phyloP scores from a whole-genome alignment of 352 stramenopile genomes.

The Phytophthora vignae region DNA sequence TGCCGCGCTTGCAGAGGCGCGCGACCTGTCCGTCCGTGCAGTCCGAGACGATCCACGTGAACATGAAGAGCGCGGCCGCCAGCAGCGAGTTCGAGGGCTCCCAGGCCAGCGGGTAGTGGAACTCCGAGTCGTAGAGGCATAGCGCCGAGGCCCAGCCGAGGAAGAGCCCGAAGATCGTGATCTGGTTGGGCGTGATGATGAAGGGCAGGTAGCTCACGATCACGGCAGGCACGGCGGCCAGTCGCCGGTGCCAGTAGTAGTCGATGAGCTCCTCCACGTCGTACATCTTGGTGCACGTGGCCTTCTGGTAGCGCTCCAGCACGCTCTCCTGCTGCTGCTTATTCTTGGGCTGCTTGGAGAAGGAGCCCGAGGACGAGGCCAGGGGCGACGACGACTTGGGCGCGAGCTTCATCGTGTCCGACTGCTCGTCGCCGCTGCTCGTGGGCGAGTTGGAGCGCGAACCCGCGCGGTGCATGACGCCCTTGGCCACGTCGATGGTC shows the following conservation, averaged over 20 bases:
- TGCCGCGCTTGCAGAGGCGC: constrained; percentile 84
- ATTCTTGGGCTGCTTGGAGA: constrained; percentile 32
- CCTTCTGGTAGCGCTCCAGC: constrained; percentile 73
- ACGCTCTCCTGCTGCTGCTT: constrained; percentile 43
- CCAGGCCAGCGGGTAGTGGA: constrained; percentile 75
- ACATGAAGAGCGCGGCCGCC: constrained; percentile 70
- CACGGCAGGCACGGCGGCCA: constrained; percentile 75
- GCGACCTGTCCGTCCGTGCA: constrained; percentile 85
- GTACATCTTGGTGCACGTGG: constrained; percentile 88
- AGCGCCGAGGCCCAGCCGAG: constrained; percentile 74
- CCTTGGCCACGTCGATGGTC: constrained; percentile 33
- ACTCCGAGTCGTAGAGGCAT: constrained; percentile 86
- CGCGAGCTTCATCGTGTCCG: constrained; percentile 37
- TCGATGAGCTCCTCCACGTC: constrained; percentile 88
- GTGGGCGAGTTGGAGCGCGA: constrained; percentile 47
- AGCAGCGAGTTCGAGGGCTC: constrained; percentile 64
- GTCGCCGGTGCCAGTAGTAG: constrained; percentile 84
- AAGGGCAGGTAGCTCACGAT: constrained; percentile 87
- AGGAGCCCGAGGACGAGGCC: constrained; percentile 10
- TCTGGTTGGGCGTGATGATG: constrained; percentile 88
- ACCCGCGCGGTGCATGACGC: constrained; percentile 40
- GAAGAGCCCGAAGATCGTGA: constrained; percentile 79
- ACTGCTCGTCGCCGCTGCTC: constrained; percentile 48
- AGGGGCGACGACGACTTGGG: constrained; percentile 27
- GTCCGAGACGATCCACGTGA: constrained; percentile 88